These are phyloP conservation scores for Candida anglica DNA, from an alignment of 805 yeast species.

Conservation along the genomic window DNA sequence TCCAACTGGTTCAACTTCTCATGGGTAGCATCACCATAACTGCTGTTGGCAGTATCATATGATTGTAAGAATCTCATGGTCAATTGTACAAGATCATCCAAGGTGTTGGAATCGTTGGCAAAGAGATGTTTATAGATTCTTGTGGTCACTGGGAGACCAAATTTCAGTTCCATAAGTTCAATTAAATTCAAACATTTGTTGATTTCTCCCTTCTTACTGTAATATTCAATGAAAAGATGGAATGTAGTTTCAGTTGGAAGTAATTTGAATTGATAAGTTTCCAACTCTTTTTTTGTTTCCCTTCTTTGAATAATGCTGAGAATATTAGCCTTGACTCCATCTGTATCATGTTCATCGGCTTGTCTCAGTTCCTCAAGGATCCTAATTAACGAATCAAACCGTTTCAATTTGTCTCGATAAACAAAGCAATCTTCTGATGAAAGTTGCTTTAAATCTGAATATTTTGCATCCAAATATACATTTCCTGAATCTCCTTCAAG, in stretches of 20 bases:
- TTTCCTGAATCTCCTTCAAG: slow-evolving; percentile 9
- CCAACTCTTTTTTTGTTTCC: too few species aligned
- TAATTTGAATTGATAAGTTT: slow-evolving; percentile 7
- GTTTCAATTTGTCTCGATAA: slow-evolving; percentile 11
- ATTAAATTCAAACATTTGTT: too few species aligned
- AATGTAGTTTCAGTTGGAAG: slow-evolving; percentile 24
- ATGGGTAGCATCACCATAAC: too few species aligned
- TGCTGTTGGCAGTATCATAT: too few species aligned
- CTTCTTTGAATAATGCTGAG: too few species aligned
- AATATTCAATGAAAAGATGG: slow-evolving; percentile 16
- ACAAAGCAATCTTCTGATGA: slow-evolving; percentile 15
- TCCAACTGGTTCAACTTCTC: too few species aligned
- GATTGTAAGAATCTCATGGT: too few species aligned
- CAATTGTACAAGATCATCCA: too few species aligned
- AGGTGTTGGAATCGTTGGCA: too few species aligned
- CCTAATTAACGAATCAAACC: slow-evolving; percentile 11
- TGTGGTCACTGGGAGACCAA: slow-evolving; percentile 28
- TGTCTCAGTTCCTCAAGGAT: slow-evolving; percentile 8
- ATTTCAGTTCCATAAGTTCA: slow-evolving; percentile 14
- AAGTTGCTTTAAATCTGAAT: slow-evolving; percentile 15
- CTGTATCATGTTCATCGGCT: too few species aligned
- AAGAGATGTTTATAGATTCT: slow-evolving; percentile 19
- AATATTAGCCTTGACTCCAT: too few species aligned
- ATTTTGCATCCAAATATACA: slow-evolving; percentile 8
- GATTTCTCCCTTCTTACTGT: too few species aligned